Evolutionary conservation across 495 filamentous ascomycete genomes (phyloP).

Genomic region (Aspergillus campestris): DNA sequence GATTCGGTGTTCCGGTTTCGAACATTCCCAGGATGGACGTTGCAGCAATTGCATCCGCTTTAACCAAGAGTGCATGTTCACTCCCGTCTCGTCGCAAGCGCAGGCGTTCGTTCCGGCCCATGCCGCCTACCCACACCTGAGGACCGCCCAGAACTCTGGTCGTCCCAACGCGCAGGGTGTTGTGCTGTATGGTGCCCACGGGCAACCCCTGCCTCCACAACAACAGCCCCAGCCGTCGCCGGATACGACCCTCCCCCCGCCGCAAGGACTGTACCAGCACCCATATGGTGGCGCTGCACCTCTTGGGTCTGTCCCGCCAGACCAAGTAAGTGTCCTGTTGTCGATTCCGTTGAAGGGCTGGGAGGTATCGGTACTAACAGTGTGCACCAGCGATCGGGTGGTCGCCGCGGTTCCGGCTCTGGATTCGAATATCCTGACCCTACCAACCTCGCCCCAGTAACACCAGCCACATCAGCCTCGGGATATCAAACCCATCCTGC

Average conservation of each 20-base stretch:
- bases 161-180: slow-evolving; percentile 32
- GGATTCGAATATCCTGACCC: slow-evolving; percentile 49
- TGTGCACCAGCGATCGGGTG: slow-evolving; percentile 28
- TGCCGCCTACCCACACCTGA: slow-evolving; percentile 56
- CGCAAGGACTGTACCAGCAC: slow-evolving; percentile 38
- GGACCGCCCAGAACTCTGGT: slow-evolving; percentile 36
- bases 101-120: slow-evolving; percentile 81
- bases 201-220: slow-evolving; percentile 58
- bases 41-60: slow-evolving; percentile 76
- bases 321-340: slow-evolving; percentile 40
- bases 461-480: slow-evolving; percentile 38
- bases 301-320: slow-evolving; percentile 31
- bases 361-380: slow-evolving; percentile 10
- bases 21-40: slow-evolving; percentile 64
- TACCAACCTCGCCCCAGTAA: slow-evolving; percentile 45
- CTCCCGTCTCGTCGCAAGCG: slow-evolving; percentile 72
- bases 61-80: slow-evolving; percentile 81
- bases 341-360: slow-evolving; percentile 1
- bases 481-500: slow-evolving; percentile 41
- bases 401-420: slow-evolving; percentile 39
- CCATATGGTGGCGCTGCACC: slow-evolving; percentile 33
- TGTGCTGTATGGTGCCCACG: slow-evolving; percentile 65
- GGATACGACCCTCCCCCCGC: slow-evolving; percentile 41
- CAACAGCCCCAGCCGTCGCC: slow-evolving; percentile 36
- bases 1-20: slow-evolving; percentile 83